These are phyloP conservation scores for Metarhizium guizhouense DNA, from an alignment of 2,329 filamentous ascomycete species.

Conservation along the genomic window DNA sequence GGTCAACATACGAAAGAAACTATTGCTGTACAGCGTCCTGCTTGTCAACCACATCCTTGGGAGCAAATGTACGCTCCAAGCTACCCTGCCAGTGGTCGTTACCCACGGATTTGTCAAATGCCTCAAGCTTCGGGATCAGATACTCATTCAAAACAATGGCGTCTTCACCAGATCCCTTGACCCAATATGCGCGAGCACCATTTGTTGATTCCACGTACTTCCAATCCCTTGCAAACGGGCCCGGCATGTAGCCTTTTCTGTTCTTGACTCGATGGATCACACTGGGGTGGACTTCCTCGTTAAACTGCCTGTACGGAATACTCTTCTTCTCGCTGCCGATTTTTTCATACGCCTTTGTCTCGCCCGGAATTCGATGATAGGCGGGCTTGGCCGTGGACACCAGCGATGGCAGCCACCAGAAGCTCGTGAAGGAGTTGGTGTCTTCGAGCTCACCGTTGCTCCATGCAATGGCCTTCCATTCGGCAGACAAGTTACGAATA, in stretches of 20 bases:
- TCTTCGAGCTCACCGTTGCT: background rate
- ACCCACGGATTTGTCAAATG: background rate
- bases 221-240: background rate
- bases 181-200: background rate
- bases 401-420: background rate
- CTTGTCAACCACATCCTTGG: background rate
- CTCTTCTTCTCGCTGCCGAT: background rate
- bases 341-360: background rate
- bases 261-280: background rate
- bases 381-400: background rate
- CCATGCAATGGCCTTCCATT: background rate
- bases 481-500: background rate
- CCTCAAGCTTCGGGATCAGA: background rate
- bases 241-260: background rate
- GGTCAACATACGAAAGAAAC: too few species aligned
- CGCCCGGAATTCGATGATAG: background rate
- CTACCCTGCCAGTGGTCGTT: background rate
- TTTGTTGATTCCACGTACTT: background rate
- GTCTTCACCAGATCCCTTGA: background rate
- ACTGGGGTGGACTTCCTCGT: background rate
- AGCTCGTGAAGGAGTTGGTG: background rate
- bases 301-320: background rate
- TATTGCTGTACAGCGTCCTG: background rate
- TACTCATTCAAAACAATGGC: background rate
- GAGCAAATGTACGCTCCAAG: background rate